Evolutionary conservation across 2,329 filamentous ascomycete species (phyloP), one percentile per base, ranked within the genome.

Genomic region (Colletotrichum lupini): DNA sequence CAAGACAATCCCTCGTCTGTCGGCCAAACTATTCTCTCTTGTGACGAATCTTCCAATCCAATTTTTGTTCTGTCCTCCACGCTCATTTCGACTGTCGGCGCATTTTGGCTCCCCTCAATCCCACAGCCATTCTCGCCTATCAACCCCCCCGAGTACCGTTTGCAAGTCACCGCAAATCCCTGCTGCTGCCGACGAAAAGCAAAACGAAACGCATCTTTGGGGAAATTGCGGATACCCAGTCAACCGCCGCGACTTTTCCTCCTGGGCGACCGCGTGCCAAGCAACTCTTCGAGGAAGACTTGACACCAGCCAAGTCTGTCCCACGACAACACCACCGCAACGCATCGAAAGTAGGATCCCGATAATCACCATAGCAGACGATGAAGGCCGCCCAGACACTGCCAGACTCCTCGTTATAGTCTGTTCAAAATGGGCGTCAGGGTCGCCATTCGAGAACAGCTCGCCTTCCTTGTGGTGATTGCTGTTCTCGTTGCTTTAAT

Each of bases 361-460:
- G 19, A 58, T 28, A 52, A 52, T 68, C 57, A 58, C 63, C 52
- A 62, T 37, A 57, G 68, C 63, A 68, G 72, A 75, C 73, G 52
- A 75, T 75, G 74, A 73, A 58, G 60, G 42, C 55, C 65, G 49
- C n/a, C 49, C 73, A 64, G 61, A 68, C 64, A 56, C 52, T 58
- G 42, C 58, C 61, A 68, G 73, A 67, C 68, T 67, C 66, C 19
- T 42, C 65, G 16, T 69, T 55, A 75, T 72, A 75, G 65, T 75
- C 74, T 60, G 63, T 57, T 63, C 57, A 70, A 35, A 26, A 76
- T 76, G 74, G 71, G 62, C 58, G 96, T 98, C 94, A 91, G 95
- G 82, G 91, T 98, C 81, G 92, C 93, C 71, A 98, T 98, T 79
- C 90, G 95, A 77, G 92, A 95, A 84, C 95, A 98, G 89, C 88